A percentile compares a stretch with the other conserved stretches of the same genome.
Evolutionary conservation across 306 rosid species (phyloP).

Genomic region (Malus sylvestris): DNA sequence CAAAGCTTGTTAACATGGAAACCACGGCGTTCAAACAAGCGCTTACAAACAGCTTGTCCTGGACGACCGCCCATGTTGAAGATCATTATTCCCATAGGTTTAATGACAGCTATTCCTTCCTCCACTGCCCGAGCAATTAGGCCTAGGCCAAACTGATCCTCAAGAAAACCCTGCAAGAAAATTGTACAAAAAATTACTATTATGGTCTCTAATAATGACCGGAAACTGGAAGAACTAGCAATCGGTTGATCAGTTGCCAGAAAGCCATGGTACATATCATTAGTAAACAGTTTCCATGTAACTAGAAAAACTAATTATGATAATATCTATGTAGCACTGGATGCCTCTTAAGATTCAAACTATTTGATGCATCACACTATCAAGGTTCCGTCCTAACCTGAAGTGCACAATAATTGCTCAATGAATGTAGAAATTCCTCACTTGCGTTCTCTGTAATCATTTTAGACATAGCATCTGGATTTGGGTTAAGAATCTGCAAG

Average conservation of each 20-base stretch:
- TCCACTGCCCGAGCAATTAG: conserved; percentile 97
- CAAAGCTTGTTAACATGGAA: conserved; percentile 72
- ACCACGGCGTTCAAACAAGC: conserved; percentile 95
- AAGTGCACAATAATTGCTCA: conserved; percentile 98
- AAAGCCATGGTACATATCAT: background rate
- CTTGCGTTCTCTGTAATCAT: conserved; percentile 98
- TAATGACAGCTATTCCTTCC: conserved; percentile 90
- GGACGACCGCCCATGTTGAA: conserved; percentile 99
- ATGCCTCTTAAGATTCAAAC: background rate
- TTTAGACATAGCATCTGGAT: conserved; percentile 98
- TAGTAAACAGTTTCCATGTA: background rate
- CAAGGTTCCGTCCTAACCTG: conserved; percentile 52
- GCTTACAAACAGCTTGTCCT: conserved; percentile 89
- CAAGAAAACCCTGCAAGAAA: conserved; percentile 79
- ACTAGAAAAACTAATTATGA: background rate
- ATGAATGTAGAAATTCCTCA: conserved; percentile 78
- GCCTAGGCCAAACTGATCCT: conserved; percentile 98
- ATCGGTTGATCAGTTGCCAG: background rate
- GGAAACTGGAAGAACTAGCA: background rate
- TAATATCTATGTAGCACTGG: background rate
- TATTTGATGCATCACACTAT: background rate
- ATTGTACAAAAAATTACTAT: background rate
- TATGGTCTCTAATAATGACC: background rate
- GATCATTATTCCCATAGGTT: conserved; percentile 86
- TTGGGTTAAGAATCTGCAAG: conserved; percentile 94